Percentiles rank a stretch among this genome's conserved stretches.
These are phyloP conservation scores for Penicillium janthinellum DNA, from an alignment of 2,329 filamentous ascomycete genomes.

Conservation along the genomic window DNA sequence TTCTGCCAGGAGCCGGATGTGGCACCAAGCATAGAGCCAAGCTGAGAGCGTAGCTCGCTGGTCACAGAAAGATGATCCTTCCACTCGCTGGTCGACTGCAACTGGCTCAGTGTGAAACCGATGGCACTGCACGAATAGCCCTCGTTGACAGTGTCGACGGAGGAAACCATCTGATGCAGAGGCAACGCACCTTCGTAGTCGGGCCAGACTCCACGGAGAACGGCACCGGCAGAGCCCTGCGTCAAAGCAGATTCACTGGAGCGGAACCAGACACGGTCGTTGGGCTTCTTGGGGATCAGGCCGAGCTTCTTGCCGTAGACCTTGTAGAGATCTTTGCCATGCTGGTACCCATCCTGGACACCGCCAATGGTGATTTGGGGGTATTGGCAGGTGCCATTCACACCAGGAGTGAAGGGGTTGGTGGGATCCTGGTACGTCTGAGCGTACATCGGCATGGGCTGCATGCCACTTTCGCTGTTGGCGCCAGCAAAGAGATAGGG, in stretches of 20 bases:
- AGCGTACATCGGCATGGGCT: conserved; percentile 37
- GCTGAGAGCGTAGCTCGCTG: conserved; percentile 27
- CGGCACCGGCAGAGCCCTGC: conserved; percentile 40
- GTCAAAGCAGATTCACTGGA: conserved; percentile 41
- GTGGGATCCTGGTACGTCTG: conserved; percentile 40
- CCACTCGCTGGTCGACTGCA: conserved; percentile 38
- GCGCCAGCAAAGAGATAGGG: conserved; percentile 41
- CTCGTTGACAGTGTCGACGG: conserved; percentile 40
- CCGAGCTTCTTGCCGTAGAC: conserved; percentile 38
- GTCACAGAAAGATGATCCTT: conserved; percentile 40
- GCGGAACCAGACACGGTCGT: conserved; percentile 39
- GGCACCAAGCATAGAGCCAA: conserved; percentile 38
- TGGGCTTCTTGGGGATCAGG: conserved; percentile 34
- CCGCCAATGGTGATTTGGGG: conserved; percentile 45
- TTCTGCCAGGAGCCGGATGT: conserved; percentile 32
- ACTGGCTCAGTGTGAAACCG: conserved; percentile 22
- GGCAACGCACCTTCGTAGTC: conserved; percentile 34
- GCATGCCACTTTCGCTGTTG: conserved; percentile 12
- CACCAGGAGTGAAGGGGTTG: conserved; percentile 38
- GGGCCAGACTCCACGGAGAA: conserved; percentile 44
- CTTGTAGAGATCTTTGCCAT: conserved; percentile 38
- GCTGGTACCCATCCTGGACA: conserved; percentile 41
- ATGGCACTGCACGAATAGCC: conserved; percentile 38
- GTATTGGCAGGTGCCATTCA: conserved; percentile 43
- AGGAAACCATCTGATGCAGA: conserved; percentile 40